Percentiles rank a stretch among this genome's conserved stretches.
phyloP scores from a whole-genome alignment of 345 rosid genomes.

The Syzygium grande region DNA sequence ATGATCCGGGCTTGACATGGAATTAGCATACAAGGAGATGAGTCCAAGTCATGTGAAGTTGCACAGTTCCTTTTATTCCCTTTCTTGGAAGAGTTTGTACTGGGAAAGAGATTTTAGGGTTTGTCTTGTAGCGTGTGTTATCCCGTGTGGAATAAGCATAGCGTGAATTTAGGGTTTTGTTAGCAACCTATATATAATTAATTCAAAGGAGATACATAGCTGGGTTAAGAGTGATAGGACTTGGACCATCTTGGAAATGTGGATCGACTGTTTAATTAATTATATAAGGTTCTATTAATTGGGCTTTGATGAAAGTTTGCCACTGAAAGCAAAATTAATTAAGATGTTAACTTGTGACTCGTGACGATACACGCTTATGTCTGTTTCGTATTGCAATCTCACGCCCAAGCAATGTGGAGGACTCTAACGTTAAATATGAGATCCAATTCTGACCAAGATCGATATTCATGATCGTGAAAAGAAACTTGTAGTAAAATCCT shows the following conservation, averaged over 20 bases:
- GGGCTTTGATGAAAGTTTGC: neutral
- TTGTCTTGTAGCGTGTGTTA: conserved; percentile 1
- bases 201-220: neutral
- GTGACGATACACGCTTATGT: neutral
- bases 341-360: neutral
- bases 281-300: neutral
- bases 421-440: neutral
- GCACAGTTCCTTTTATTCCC: conserved; percentile 7
- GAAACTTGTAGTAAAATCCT: neutral
- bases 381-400: no score
- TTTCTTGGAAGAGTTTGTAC: neutral
- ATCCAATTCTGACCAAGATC: neutral
- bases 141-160: neutral
- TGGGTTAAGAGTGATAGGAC: neutral
- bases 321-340: neutral
- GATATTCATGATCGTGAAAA: neutral
- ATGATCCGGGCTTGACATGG: neutral
- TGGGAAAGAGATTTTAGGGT: neutral
- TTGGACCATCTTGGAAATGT: neutral
- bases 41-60: conserved; percentile 10
- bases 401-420: no score
- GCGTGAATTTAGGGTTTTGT: neutral
- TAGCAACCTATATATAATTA: neutral
- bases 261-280: neutral
- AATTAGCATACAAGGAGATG: neutral